Base-by-base conservation (phyloP, 139 green algal species). In the Closterium sp. region DNA sequence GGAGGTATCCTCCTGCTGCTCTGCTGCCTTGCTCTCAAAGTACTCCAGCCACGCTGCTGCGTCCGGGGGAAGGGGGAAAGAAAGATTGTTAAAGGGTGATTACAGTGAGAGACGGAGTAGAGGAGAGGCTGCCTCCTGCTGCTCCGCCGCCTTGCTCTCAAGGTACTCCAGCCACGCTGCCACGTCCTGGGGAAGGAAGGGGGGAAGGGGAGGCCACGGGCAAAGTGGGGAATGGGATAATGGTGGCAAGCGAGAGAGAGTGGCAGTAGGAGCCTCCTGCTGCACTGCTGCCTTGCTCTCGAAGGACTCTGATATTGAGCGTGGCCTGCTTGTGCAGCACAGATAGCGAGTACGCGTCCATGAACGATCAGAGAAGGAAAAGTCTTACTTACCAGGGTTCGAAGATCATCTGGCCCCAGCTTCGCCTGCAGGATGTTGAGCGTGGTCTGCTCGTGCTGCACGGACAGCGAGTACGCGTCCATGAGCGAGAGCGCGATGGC, bases 401-500 rank as follows among this genome's bases (percentile, higher is more conserved):
- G 35, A 25, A 94, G 88, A 76, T 95, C 93, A 33, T 95, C 93
- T 4, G 93, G 87, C 2, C 94, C 94, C 16, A 95, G 87, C 32
- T 91, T 91, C 12, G 35, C 87, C 85, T 90, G 28, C 64, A 95
- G 93, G 64, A 95, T 95, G 34, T 90, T n/a, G 33, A 95, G 84
- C 2, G 91, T 93, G 35, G 93, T 95, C 28, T 94, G 93, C 91
- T 95, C 94, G 38, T 95, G 94, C 76, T 94, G 87, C 35, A 91
- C 93, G 12, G 36, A 90, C 30, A 95, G 91, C 16, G 76, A 34
- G 89, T 95, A 95, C 32, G 94, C 91, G 36, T 95, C 94, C 93
- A 95, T 95, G 10, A 95, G 93, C 6, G 91, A 95, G 1, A 95
- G 91, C 2, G 93, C 94, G 33, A 95, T 95, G n/a, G 94, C 94